Conservation (phyloP, 208 protist genomes). For the Crithidia expoeki region DNA sequence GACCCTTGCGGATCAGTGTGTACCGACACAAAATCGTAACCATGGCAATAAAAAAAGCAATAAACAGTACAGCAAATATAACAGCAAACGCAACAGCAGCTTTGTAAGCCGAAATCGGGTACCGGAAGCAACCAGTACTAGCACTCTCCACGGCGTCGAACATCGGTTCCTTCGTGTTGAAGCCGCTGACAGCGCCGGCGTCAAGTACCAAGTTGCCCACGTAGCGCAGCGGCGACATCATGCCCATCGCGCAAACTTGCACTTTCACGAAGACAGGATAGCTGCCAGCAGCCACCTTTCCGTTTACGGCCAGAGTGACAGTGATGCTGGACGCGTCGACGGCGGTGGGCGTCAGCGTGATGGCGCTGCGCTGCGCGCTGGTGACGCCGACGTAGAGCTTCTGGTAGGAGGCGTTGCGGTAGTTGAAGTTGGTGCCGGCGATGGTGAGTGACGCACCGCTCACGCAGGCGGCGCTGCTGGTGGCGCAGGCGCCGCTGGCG, state of each 20-base stretch:
- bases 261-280: slow-evolving; percentile 37
- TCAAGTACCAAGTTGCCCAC: slow-evolving; percentile 8
- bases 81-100: slow-evolving; percentile 27
- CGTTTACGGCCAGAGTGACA: slow-evolving; percentile 21
- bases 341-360: slow-evolving; percentile 24
- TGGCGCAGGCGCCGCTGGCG: slow-evolving; percentile 35
- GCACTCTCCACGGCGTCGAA: neutral
- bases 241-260: slow-evolving; percentile 33
- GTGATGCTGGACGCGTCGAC: slow-evolving; percentile 17
- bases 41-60: slow-evolving; percentile 11
- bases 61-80: slow-evolving; percentile 23
- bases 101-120: neutral
- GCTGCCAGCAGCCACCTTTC: slow-evolving; percentile 3
- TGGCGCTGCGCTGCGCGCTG: slow-evolving; percentile 24
- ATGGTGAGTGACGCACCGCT: slow-evolving; percentile 30
- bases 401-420: slow-evolving; percentile 27
- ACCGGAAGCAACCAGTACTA: neutral
- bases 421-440: slow-evolving; percentile 39
- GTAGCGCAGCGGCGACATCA: slow-evolving; percentile 32
- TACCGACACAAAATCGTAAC: slow-evolving; percentile 20
- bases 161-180: no score
- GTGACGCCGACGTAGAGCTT: slow-evolving; percentile 33
- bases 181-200: no score
- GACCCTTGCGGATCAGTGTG: neutral
- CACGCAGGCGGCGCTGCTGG: slow-evolving; percentile 31